Conservation (phyloP, 192 early-diverging fungal genomes). For the Backusella liffmaniae region DNA sequence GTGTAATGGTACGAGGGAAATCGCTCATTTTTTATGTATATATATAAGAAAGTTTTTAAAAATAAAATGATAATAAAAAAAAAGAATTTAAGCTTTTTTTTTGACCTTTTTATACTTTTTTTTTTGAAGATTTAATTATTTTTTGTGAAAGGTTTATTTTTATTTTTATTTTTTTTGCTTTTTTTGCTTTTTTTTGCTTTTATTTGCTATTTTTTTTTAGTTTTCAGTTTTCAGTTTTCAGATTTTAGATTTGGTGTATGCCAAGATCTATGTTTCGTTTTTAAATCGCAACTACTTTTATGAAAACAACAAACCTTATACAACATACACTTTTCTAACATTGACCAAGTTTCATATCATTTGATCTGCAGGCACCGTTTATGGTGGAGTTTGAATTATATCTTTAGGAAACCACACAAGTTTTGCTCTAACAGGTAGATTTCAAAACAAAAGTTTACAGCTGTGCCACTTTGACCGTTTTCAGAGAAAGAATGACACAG, state of each 20-base stretch:
- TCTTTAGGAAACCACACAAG: neutral
- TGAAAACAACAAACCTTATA: neutral
- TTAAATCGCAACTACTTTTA: neutral
- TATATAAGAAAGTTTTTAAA: neutral
- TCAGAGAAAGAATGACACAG: neutral
- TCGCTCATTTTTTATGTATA: neutral
- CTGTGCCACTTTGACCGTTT: too few species aligned
- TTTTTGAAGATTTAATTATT: neutral
- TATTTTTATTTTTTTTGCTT: neutral
- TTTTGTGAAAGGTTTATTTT: neutral
- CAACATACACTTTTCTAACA: neutral
- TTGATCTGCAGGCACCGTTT: constrained; percentile 1
- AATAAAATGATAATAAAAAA: neutral
- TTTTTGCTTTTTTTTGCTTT: neutral
- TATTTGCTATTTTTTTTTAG: neutral
- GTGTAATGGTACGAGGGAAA: constrained; percentile 4
- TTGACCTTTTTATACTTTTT: neutral
- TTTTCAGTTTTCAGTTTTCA: neutral
- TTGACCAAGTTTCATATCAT: neutral
- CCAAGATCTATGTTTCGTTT: neutral
- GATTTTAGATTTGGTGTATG: neutral
- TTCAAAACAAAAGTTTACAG: too few species aligned
- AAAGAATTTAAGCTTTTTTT: neutral
- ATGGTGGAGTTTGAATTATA: neutral
- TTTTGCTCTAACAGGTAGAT: neutral